A percentile compares a stretch with the other conserved stretches of the same genome.
Conservation (phyloP, 805 yeast genomes). For the Saccharomycopsis synnaedendra region DNA sequence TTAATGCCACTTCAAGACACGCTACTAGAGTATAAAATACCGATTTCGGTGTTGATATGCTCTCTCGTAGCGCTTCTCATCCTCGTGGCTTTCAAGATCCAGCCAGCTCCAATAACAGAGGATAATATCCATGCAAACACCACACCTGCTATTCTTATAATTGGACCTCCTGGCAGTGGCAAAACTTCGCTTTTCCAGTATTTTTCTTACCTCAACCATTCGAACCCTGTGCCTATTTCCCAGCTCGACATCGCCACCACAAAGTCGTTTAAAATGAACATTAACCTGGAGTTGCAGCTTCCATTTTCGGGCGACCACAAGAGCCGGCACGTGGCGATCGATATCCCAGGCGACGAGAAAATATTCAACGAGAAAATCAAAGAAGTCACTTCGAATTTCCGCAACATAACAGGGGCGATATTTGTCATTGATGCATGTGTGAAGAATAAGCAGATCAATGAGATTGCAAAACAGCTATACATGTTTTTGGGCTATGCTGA, state of each 20-base stretch:
- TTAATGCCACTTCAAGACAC: too few species aligned
- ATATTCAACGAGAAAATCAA: slow-evolving; percentile 45
- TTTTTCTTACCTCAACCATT: not conserved
- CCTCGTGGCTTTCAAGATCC: too few species aligned
- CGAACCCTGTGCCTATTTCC: not conserved
- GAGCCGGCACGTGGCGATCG: slow-evolving; percentile 44
- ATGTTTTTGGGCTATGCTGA: slow-evolving; percentile 55
- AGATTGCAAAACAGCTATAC: slow-evolving; percentile 47
- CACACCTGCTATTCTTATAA: slow-evolving; percentile 47
- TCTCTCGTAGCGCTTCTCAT: too few species aligned
- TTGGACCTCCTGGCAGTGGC: slow-evolving; percentile 57
- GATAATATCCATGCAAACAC: slow-evolving; percentile 16
- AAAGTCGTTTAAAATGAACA: slow-evolving; percentile 39
- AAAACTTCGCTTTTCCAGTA: slow-evolving; percentile 46
- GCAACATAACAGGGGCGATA: slow-evolving; percentile 52
- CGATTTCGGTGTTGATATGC: too few species aligned
- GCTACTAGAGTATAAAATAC: too few species aligned
- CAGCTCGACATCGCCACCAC: slow-evolving; percentile 27
- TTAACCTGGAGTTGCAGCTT: slow-evolving; percentile 26
- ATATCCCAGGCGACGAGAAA: slow-evolving; percentile 84
- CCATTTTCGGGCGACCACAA: slow-evolving; percentile 27
- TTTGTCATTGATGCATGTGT: slow-evolving; percentile 70
- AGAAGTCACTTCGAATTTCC: slow-evolving; percentile 32
- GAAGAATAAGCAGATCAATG: slow-evolving; percentile 35
- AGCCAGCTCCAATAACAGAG: too few species aligned